Evolutionary conservation across 2,329 filamentous ascomycete species (phyloP), one percentile per base, ranked within the genome.

Genomic region (Clonostachys rosea): DNA sequence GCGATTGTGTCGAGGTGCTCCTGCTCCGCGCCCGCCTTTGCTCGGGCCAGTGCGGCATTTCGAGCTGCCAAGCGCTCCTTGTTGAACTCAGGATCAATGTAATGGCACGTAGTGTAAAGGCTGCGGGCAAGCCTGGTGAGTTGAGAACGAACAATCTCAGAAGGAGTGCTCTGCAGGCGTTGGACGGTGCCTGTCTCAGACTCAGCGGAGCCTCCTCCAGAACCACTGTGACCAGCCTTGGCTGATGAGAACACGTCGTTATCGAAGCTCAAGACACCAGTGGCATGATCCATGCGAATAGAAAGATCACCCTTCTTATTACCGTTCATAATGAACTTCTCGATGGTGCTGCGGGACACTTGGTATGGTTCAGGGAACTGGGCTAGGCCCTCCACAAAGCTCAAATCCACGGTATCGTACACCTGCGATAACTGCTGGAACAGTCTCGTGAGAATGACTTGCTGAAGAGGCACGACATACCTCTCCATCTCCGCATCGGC

Each of bases 311-410:
- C 94, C 82, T 99, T 99, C 84, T 99, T 99, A 81, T 95, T 97
- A 54, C 94, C 94, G 70, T 99, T 99, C 94, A 99, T 99, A 78
- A 99, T 97, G 78, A 99, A 99, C 75, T 97, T 99, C 78, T 99
- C 94, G 56, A 99, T 95, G 52, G 89, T 95, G 55, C 86, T 84
- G 46, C 88, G 85, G 53, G 82, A 87, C 56, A 97, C 91, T 71
- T 96, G 87, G 81, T 95, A 97, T 40, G 94, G 90, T 65, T 95
- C 91, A 10, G 94, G 94, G 79, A 99, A 99, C 63, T 94, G 82
- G 52, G 94, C 94, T 47, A 99, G 86, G 61, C 89, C 86, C 67
- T 96, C 87, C 42, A 99, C 92, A 59, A 97, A 97, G 59, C 83
- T 81, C 51, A 99, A 81, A 66, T 97, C 91, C 48, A 99, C 92